Percentiles rank a stretch among this genome's conserved stretches.
Conservation (phyloP, 2,329 filamentous ascomycete genomes). For the Fusarium redolens region DNA sequence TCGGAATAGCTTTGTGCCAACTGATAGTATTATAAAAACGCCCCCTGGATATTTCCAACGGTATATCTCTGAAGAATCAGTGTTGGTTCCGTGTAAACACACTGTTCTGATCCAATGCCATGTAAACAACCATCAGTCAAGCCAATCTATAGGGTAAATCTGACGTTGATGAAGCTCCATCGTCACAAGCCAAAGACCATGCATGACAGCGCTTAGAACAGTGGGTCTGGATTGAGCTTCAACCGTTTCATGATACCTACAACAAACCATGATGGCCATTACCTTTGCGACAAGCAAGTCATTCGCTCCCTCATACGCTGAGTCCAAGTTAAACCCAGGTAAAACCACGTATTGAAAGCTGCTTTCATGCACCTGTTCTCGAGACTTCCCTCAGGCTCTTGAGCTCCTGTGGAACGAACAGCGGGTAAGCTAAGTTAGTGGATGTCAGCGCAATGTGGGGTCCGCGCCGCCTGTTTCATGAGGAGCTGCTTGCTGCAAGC, state of each 20-base stretch:
- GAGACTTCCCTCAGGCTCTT: neutral
- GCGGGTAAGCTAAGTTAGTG: neutral
- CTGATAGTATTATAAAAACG: neutral
- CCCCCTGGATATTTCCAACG: fast-evolving
- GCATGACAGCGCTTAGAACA: conserved; percentile 7
- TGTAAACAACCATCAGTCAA: neutral
- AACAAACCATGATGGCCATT: neutral
- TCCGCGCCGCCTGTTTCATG: conserved; percentile 32
- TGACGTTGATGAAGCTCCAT: conserved; percentile 1
- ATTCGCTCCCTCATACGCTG: fast-evolving
- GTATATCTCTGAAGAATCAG: fast-evolving
- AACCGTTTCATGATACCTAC: neutral
- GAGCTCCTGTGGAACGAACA: neutral
- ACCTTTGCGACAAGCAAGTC: fast-evolving
- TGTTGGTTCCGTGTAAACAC: fast-evolving
- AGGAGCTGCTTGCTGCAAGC: conserved; percentile 16
- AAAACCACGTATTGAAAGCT: neutral
- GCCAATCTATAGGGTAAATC: conserved; percentile 2
- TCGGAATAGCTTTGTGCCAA: neutral
- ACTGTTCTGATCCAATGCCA: neutral
- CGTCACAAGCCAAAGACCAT: conserved; percentile 3
- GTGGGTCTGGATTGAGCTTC: conserved; percentile 6
- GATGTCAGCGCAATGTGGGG: conserved; percentile 20
- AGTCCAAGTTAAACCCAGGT: fast-evolving
- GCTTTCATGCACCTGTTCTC: neutral